Evolutionary conservation across 202 grass and related monocot genomes (phyloP), one percentile per base, ranked within the genome.

Genomic region (Panicum hallii): DNA sequence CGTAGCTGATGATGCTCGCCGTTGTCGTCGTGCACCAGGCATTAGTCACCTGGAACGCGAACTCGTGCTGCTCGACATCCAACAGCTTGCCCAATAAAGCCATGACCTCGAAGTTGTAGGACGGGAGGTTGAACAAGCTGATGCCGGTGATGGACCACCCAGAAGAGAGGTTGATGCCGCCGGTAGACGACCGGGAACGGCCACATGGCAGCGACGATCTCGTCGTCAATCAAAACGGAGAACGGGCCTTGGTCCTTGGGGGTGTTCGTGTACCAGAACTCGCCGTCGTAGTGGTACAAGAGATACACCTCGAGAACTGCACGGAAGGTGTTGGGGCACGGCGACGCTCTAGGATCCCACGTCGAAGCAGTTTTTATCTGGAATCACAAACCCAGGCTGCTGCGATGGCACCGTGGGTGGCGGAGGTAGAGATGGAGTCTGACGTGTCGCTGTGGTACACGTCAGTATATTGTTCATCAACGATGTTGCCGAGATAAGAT

Each of bases 91-190:
- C 85, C 49, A 97, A 38, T 82, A 94, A 94, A 0, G 94, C 62
- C 40, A 91, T 94, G 83, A 97, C 71, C 74, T 97, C 94, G 83
- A 97, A 71, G 82, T 97, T 89, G 71, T 97, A 97, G n/a, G 94
- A 86, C 9, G 94, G 94, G 62, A 91, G 79, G 68, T 34, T 87
- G 86, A 91, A 97, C 42, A 89, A 88, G 6, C 91, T 85, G 83
- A 97, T 93, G 77, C 85, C 91, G 2, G 75, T 71, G 68, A 97
- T 83, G 63, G 91, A 91, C 9, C 63, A 69, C 1, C 94, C 94
- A 96, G 38, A 97, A 82, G 50, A 91, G 43, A 5, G 91, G 79
- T 80, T 82, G 15, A 97, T 43, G 34, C 86, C 88, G 7, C 94
- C 94, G 5, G 94, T 90, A 96, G 30, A 96, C 80, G 9, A 96